Base-by-base conservation (phyloP, 495 filamentous ascomycete genomes). In the Aspergillus cristatus region DNA sequence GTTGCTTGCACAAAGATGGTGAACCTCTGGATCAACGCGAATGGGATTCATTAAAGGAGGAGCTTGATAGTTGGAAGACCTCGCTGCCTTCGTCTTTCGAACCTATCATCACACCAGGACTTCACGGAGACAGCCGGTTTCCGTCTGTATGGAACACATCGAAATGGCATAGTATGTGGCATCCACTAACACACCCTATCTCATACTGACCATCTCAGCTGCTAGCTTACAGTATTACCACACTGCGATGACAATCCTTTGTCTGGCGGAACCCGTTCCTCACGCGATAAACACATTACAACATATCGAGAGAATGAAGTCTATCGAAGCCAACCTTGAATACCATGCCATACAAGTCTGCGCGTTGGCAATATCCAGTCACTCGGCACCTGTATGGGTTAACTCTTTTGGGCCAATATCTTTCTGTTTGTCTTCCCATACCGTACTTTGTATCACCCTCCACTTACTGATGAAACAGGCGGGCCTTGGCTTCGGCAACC, bases 321-420 rank as follows among this genome's bases (percentile, higher is more conserved):
- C 18, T 2, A 16, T 34, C 18, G 32, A 35, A 25, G 30, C 7
- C 14, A 37, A 39, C 13, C 40, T 62, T 2, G 51, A 62, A 20
- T 13, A 46, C 6, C 53, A 51, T 20, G 54, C 55, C 10, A 35
- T 34, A 1, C 41, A 55, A 3, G 43, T 62, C 7, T 60, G 57
- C 40, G 57, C 55, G 5, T 35, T 62, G 14, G 60, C 61, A 0
- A 45, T 59, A 15, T 58, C 55, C n/a, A 62, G 52, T 32, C 46
- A 58, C 13, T 55, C 45, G 3, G 45, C 46, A 6, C 38, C 61
- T 1, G 60, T 60, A 13, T 48, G 60, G 34, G 50, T 65, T 10
- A 65, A 63, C 42, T 41, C 55, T 17, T 65, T 63, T 31, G 60
- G 60, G 0, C 61, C 57, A 8, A 60, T 63, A 35, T 50, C 57